phyloP scores from a whole-genome alignment of 1,284 basidiomycete genomes.

The Ceratobasidium sp. region DNA sequence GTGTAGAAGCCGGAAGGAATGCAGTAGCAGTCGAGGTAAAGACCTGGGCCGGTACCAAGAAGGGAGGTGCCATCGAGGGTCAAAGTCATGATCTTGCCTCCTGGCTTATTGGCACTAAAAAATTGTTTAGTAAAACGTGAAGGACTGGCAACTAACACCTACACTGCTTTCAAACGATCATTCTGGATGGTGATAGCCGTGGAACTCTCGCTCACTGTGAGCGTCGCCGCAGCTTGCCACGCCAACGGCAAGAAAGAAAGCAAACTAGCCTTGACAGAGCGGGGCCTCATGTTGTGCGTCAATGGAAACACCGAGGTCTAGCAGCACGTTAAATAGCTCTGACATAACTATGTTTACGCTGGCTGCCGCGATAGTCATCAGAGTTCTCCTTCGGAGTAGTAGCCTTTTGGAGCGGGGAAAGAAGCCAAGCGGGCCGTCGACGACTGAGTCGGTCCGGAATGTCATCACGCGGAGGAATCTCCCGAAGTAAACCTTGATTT shows the following conservation, averaged over 20 bases:
- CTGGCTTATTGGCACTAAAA: slow-evolving; percentile 27
- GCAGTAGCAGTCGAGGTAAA: slow-evolving; percentile 44
- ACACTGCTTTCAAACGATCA: slow-evolving; percentile 40
- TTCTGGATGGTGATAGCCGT: slow-evolving; percentile 37
- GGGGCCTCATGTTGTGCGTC: slow-evolving; percentile 25
- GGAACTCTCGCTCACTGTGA: slow-evolving; percentile 31
- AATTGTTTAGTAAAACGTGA: background rate
- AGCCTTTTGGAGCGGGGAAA: slow-evolving; percentile 38
- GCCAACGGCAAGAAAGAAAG: slow-evolving; percentile 12
- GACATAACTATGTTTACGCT: background rate
- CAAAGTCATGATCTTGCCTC: slow-evolving; percentile 32
- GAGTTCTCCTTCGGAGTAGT: background rate
- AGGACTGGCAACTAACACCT: background rate
- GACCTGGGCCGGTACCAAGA: slow-evolving; percentile 39
- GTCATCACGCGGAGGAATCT: background rate
- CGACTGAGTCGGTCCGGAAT: slow-evolving; percentile 15
- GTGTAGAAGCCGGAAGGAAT: slow-evolving; percentile 40
- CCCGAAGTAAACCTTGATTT: background rate
- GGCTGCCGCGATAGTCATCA: too few species aligned
- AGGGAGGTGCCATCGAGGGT: slow-evolving; percentile 39
- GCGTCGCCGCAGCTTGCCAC: slow-evolving; percentile 36
- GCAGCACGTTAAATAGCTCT: slow-evolving; percentile 12
- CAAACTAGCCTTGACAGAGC: slow-evolving; percentile 29
- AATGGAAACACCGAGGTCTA: background rate
- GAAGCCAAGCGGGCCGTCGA: slow-evolving; percentile 26